phyloP scores from a whole-genome alignment of 345 rosid species.

The Euclidium syriacum region DNA sequence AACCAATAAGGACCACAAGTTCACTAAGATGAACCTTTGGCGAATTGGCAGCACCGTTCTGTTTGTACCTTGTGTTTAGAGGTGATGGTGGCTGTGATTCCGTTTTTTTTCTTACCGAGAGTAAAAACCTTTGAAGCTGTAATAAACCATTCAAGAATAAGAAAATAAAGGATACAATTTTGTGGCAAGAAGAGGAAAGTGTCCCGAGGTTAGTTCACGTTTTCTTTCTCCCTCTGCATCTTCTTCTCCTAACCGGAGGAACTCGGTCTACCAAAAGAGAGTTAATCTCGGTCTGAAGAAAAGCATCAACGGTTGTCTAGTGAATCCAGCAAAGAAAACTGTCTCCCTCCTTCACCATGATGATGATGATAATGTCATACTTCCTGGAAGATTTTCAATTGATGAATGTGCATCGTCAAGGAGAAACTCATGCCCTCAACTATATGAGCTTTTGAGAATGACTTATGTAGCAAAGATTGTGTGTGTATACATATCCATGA shows the following conservation, averaged over 20 bases:
- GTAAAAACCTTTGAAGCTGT: constrained; percentile 52
- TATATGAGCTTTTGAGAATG: constrained; percentile 43
- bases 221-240: constrained; percentile 46
- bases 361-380: constrained; percentile 45
- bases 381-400: constrained; percentile 39
- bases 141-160: constrained; percentile 14
- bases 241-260: constrained; percentile 35
- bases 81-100: constrained; percentile 47
- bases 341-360: constrained; percentile 30
- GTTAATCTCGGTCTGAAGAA: too few relatives aligned
- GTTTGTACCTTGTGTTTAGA: constrained; percentile 22
- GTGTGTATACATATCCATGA: too few relatives aligned
- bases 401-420: constrained; percentile 30
- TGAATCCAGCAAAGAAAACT: too few relatives aligned
- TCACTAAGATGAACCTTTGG: constrained; percentile 19
- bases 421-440: constrained; percentile 38
- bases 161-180: neutral
- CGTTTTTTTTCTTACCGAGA: constrained; percentile 54
- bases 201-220: constrained; percentile 62
- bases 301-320: constrained; percentile 15
- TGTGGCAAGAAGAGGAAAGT: constrained; percentile 40
- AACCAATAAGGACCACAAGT: constrained; percentile 23
- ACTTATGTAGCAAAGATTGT: constrained; percentile 34
- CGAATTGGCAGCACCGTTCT: constrained; percentile 25
- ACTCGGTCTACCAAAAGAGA: constrained; percentile 31